Base-by-base conservation (phyloP, 495 filamentous ascomycete species). In the Aspergillus olivimuriae region DNA sequence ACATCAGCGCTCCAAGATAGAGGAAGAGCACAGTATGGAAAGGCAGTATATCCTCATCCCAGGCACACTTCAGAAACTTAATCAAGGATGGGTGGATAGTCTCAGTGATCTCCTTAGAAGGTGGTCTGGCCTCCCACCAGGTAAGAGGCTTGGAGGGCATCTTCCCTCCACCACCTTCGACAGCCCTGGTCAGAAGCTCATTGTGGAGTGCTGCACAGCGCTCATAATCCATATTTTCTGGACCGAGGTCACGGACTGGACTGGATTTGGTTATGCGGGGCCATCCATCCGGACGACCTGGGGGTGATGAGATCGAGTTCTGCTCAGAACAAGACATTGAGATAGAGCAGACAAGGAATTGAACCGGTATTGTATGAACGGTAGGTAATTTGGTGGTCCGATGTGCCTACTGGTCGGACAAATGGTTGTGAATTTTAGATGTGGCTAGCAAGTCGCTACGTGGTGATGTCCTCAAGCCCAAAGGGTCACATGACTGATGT, bases 191-290 rank as follows among this genome's bases (percentile, higher is more conserved):
- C 5, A 48, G 37, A 26, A 50, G 28, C 37, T 41, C 37, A 17
- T 50, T 50, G 31, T 45, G 36, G 6, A 50, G 37, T 9, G 47
- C 47, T 21, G 47, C 47, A 38, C 47, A 50, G 8, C 47, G 47
- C 37, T 50, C 47, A 41, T 50, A 50, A 39, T 50, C 47, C 47
- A 50, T 37, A 12, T 7, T 28, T 23, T 34, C 34, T 9, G 34
- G 46, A 22, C 47, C 37, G 14, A 45, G 28, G 37, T 50, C 36
- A 17, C 47, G 31, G 28, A 45, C 22, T 14, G 47, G 47, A 42
- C 32, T 45, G 31, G 47, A 41, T 22, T 33, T 15, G 11, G 47
- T 50, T 26, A 50, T 50, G 37, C 42, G 47, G 36, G 41, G 41
- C 30, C 19, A 43, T 43, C 34, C 46, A 17, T 44, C n/a, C 11